phyloP scores from a whole-genome alignment of 2,329 filamentous ascomycete species.

The Dactylellina cionopaga region DNA sequence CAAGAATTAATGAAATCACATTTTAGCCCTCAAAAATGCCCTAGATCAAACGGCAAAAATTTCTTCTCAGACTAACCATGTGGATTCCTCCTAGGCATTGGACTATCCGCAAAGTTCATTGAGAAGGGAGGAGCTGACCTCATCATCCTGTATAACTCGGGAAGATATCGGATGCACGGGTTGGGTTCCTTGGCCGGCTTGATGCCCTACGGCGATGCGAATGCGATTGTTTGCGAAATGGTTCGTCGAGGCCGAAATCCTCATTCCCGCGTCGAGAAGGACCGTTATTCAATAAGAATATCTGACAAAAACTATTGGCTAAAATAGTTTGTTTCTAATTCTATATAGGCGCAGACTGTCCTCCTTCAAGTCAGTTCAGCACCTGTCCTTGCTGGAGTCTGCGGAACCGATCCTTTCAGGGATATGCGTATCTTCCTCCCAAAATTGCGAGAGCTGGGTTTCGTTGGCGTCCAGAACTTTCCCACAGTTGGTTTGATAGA shows the following conservation, averaged over 20 bases:
- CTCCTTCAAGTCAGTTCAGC: slow-evolving; percentile 72
- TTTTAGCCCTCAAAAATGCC: too few relatives aligned
- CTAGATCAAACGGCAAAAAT: neutral
- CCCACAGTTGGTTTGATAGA: slow-evolving; percentile 78
- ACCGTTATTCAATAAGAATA: neutral
- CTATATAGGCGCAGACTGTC: slow-evolving; percentile 69
- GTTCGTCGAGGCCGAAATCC: slow-evolving; percentile 9
- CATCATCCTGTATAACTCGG: slow-evolving; percentile 78
- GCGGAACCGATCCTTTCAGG: slow-evolving; percentile 75
- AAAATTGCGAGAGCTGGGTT: slow-evolving; percentile 71
- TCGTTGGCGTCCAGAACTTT: slow-evolving; percentile 77
- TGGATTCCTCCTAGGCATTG: slow-evolving; percentile 73
- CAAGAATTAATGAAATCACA: too few relatives aligned
- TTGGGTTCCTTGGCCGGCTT: slow-evolving; percentile 72
- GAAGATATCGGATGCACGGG: slow-evolving; percentile 77
- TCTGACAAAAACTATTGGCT: too few relatives aligned
- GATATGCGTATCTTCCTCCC: slow-evolving; percentile 70
- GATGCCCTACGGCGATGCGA: slow-evolving; percentile 44
- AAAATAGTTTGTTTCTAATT: neutral
- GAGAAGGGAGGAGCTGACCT: slow-evolving; percentile 75
- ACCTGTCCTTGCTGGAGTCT: slow-evolving; percentile 76
- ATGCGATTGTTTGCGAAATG: slow-evolving; percentile 65
- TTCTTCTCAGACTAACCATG: neutral
- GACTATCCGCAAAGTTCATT: slow-evolving; percentile 75
- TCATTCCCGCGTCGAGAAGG: neutral